Percentiles rank a stretch among this genome's conserved stretches.
Evolutionary conservation across 768 basidiomycete species (phyloP).

Genomic region (Neoboletus subvelutipes): DNA sequence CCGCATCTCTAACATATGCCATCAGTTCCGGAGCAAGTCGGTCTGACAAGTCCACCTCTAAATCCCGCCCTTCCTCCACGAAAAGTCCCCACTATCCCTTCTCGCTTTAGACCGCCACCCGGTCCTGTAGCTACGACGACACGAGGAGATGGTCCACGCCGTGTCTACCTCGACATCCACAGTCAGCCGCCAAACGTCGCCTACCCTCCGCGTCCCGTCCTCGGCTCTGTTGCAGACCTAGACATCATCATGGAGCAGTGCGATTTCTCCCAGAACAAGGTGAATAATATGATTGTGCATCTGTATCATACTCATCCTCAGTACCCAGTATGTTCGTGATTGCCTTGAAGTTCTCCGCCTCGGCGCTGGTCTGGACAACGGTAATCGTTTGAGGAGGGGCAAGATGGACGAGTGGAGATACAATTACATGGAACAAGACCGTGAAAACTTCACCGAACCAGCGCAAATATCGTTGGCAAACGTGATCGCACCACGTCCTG

Average conservation of each 20-base stretch:
- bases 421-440: slow-evolving; percentile 70
- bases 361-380: slow-evolving; percentile 85
- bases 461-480: slow-evolving; percentile 33
- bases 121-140: slow-evolving; percentile 55
- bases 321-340: slow-evolving; percentile 86
- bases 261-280: slow-evolving; percentile 82
- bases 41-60: slow-evolving; percentile 50
- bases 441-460: slow-evolving; percentile 39
- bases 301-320: slow-evolving; percentile 11
- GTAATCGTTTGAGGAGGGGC: slow-evolving; percentile 69
- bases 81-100: slow-evolving; percentile 44
- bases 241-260: slow-evolving; percentile 91
- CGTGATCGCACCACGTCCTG: slow-evolving; percentile 31
- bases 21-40: slow-evolving; percentile 70
- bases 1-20: background rate
- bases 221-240: slow-evolving; percentile 84
- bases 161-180: slow-evolving; percentile 74
- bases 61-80: slow-evolving; percentile 77
- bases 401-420: slow-evolving; percentile 85
- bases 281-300: slow-evolving; percentile 23
- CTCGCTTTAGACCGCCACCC: slow-evolving; percentile 46
- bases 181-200: slow-evolving; percentile 60
- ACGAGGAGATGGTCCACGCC: slow-evolving; percentile 71
- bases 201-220: slow-evolving; percentile 84
- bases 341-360: slow-evolving; percentile 93